Conservation (phyloP, 768 basidiomycete species). For the Postia placenta region DNA sequence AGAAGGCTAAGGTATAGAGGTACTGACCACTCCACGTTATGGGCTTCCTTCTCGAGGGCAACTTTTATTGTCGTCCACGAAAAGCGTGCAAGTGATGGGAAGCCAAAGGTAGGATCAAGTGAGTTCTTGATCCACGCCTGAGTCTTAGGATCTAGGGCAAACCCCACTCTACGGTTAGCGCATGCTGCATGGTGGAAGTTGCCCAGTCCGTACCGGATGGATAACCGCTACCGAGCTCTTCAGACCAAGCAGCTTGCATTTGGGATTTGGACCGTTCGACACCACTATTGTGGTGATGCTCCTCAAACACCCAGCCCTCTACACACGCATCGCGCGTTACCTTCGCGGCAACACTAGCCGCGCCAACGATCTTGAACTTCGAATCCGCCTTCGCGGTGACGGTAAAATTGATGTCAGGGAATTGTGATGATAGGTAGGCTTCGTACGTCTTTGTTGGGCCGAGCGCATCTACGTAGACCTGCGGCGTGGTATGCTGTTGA, state of each 20-base stretch:
- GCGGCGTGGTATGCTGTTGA: background rate
- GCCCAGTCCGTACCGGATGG: conserved; percentile 58
- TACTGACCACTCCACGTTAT: conserved; percentile 72
- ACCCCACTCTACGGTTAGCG: background rate
- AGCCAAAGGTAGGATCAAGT: conserved; percentile 87
- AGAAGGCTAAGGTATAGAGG: background rate
- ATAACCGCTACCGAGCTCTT: conserved; percentile 76
- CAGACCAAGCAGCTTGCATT: conserved; percentile 23
- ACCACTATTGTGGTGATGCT: conserved; percentile 20
- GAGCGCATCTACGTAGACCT: conserved; percentile 95
- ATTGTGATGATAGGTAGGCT: conserved; percentile 70
- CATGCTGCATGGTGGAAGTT: background rate
- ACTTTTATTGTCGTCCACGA: conserved; percentile 94
- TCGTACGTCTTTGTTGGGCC: conserved; percentile 86
- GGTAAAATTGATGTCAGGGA: conserved; percentile 82
- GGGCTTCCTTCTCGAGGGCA: conserved; percentile 72
- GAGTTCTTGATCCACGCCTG: conserved; percentile 75
- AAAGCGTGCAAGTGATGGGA: conserved; percentile 84
- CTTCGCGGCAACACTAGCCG: conserved; percentile 97
- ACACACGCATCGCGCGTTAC: conserved; percentile 91
- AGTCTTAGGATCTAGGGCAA: conserved; percentile 76
- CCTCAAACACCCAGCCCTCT: conserved; percentile 80
- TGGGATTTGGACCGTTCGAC: background rate
- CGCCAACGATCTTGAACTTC: conserved; percentile 95
- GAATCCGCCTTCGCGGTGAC: conserved; percentile 92